phyloP scores from a whole-genome alignment of 225 moss, liverwort and hornwort species.

The Bryoerythrophyllum caledonicum region DNA sequence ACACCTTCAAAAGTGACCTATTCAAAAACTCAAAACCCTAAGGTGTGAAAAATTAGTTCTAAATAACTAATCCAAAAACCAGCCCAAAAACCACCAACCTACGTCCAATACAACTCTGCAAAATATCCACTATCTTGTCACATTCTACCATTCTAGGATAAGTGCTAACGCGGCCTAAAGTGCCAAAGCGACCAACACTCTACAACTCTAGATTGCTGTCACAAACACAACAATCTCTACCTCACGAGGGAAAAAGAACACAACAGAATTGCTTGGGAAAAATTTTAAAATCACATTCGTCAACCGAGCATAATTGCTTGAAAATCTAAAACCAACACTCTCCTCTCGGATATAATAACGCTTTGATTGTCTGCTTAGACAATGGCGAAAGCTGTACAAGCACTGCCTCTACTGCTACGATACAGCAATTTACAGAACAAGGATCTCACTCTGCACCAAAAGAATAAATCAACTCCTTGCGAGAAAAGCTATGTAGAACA shows the following conservation, averaged over 20 bases:
- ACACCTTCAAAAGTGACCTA: no score
- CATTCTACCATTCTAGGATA: no score
- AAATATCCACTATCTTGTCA: not conserved
- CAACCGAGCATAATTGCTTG: constrained; percentile 6
- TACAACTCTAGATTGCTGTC: not conserved
- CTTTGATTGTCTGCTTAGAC: constrained; percentile 12
- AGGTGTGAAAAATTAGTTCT: not conserved
- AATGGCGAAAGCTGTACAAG: constrained; percentile 20
- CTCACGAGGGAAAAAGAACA: not conserved
- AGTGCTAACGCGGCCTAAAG: no score
- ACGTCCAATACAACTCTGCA: no score
- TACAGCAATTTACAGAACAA: constrained; percentile 16
- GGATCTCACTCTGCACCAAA: constrained; percentile 23
- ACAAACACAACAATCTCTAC: not conserved
- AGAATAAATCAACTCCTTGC: constrained; percentile 31
- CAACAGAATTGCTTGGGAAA: not conserved
- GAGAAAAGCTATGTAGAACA: constrained; percentile 26
- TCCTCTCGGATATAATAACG: constrained; percentile 11
- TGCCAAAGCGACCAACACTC: no score
- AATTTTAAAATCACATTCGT: not conserved
- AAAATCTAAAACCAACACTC: constrained; percentile 22
- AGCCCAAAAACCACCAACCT: no score
- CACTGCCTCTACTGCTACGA: not conserved
- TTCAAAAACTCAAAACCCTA: not conserved
- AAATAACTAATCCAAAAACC: no score